phyloP scores from a whole-genome alignment of 140 eudicot species.

The Cichorium intybus region DNA sequence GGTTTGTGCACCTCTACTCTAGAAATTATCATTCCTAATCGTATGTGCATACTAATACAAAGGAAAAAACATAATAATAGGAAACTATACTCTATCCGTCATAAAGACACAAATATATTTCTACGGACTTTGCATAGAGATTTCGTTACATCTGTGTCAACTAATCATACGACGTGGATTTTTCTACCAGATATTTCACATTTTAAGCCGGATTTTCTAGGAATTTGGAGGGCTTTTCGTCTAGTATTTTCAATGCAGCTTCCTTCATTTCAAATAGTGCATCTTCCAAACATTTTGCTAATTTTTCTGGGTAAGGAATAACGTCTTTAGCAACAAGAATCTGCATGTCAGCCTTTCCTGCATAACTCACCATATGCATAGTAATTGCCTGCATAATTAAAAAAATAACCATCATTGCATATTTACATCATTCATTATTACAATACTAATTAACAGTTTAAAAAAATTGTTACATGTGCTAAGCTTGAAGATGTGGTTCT shows the following conservation, averaged over 20 bases:
- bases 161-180: no score
- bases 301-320: conserved; percentile 55
- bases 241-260: conserved; percentile 35
- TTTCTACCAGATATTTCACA: background rate
- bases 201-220: conserved; percentile 10
- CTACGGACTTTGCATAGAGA: no score
- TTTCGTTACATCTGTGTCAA: no score
- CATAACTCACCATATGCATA: conserved; percentile 88
- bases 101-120: no score
- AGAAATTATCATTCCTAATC: no score
- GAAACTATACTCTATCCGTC: no score
- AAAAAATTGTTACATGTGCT: conserved; percentile 57
- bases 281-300: conserved; percentile 82
- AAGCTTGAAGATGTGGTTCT: conserved; percentile 56
- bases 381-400: conserved; percentile 62
- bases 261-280: conserved; percentile 72
- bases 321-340: conserved; percentile 83
- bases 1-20: no score
- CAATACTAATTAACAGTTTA: background rate
- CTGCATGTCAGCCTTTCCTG: conserved; percentile 81
- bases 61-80: no score
- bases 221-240: conserved; percentile 7
- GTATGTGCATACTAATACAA: no score
- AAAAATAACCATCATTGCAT: background rate
- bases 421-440: background rate